Conservation (phyloP, 2,329 filamentous ascomycete species). For the Colletotrichum noveboracense region DNA sequence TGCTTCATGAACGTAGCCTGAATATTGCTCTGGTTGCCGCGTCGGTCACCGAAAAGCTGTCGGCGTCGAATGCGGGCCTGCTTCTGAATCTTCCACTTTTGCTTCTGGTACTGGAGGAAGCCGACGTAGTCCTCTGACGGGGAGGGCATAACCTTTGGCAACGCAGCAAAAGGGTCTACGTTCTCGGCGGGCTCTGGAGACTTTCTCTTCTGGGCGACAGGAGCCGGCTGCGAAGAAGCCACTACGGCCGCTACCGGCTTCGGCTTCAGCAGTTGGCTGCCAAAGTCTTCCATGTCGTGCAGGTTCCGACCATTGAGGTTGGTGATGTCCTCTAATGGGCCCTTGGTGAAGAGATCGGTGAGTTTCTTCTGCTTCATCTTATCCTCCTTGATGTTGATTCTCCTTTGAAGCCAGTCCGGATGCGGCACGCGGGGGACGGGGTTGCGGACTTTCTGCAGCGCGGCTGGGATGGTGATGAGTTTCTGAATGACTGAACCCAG, state of each 20-base stretch:
- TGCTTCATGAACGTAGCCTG: slow-evolving; percentile 85
- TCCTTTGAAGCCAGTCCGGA: slow-evolving; percentile 93
- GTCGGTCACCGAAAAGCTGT: slow-evolving; percentile 90
- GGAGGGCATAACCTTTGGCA: slow-evolving; percentile 84
- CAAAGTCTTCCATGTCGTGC: slow-evolving; percentile 84
- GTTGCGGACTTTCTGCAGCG: slow-evolving; percentile 92
- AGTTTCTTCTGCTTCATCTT: slow-evolving; percentile 99
- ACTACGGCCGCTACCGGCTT: slow-evolving; percentile 62
- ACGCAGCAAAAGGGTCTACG: slow-evolving; percentile 78
- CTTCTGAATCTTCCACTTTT: slow-evolving; percentile 98
- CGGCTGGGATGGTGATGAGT: slow-evolving; percentile 96
- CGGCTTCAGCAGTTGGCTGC: slow-evolving; percentile 69
- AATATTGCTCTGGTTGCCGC: slow-evolving; percentile 68
- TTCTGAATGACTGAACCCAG: slow-evolving; percentile 98
- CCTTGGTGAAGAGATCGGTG: slow-evolving; percentile 85
- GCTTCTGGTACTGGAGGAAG: slow-evolving; percentile 93
- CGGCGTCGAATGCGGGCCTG: slow-evolving; percentile 84
- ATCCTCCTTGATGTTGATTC: slow-evolving; percentile 95
- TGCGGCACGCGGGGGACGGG: slow-evolving; percentile 92
- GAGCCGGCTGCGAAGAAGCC: slow-evolving; percentile 59
- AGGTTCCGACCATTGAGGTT: slow-evolving; percentile 62
- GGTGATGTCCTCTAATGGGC: slow-evolving; percentile 75
- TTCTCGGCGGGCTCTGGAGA: slow-evolving; percentile 71
- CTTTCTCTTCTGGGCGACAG: slow-evolving; percentile 71
- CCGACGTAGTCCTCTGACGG: slow-evolving; percentile 86